These are phyloP conservation scores for Aspergillus arachidicola DNA, from an alignment of 2,329 filamentous ascomycete genomes.

Conservation along the genomic window DNA sequence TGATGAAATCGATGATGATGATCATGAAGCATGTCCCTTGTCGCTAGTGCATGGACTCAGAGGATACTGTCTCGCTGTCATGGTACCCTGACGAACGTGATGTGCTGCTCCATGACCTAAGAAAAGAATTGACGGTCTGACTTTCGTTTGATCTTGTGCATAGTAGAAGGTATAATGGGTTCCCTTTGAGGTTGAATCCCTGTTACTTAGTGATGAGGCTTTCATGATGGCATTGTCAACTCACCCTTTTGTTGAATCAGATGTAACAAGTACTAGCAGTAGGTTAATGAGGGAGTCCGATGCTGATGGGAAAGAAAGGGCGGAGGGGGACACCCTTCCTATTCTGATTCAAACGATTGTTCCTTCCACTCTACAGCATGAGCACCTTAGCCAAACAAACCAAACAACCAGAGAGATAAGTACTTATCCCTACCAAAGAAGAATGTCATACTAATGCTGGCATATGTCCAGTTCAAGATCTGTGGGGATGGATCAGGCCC, in stretches of 20 bases:
- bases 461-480: background rate
- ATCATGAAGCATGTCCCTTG: background rate
- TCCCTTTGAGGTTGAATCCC: background rate
- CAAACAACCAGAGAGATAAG: background rate
- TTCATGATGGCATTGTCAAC: background rate
- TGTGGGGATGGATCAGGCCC: background rate
- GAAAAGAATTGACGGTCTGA: too few species aligned
- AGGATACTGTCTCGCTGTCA: background rate
- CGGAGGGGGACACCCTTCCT: background rate
- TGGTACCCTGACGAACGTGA: background rate
- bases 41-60: background rate
- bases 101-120: background rate
- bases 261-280: background rate
- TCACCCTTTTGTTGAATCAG: background rate
- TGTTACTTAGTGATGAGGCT: background rate
- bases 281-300: background rate
- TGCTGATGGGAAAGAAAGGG: background rate
- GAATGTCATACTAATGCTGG: background rate
- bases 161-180: background rate
- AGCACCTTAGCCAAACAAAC: background rate
- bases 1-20: background rate
- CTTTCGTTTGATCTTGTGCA: background rate
- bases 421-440: background rate
- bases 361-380: background rate
- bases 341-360: background rate